Base-by-base conservation (phyloP, 2,329 filamentous ascomycete species). In the Venturia aucupariae region DNA sequence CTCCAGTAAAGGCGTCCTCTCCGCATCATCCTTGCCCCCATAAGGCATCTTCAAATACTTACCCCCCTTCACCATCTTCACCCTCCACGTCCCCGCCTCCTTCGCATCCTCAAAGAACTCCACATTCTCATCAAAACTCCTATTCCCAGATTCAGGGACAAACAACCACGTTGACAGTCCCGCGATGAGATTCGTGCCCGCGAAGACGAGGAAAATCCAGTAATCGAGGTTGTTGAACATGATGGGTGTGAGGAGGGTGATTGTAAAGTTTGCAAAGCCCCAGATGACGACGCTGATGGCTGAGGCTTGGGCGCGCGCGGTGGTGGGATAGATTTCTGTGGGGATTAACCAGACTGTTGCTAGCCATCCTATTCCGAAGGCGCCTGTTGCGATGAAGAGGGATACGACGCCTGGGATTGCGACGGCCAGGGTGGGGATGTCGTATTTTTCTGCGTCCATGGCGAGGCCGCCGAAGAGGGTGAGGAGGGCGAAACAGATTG, bases 281-380 rank as follows among this genome's bases (percentile, higher is more conserved):
- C 82, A 85, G 24, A 83, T 72, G 41, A 81, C 79, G 61, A 85
- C 82, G 17, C 76, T 80, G 38, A 83, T 77, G 39, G 82, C 81
- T 3, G 81, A 81, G 0, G 81, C 82, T 69, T 84, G 79, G 1
- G 82, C 82, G 17, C 82, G 76, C 0, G 81, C 80, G 0, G 79
- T 79, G 3, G 80, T 83, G 0, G 82, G 81, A 67, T 78, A 84
- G 64, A 85, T 84, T 67, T 85, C 82, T 0, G 82, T 84, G 0
- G 82, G 82, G 44, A 85, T 83, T 3, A 86, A 74, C 83, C 84
- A 86, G 22, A 83, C 78, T 1, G 84, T 83, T 0, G 82, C 76
- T 2, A 86, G 75, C 84, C 83, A 86, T 30, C 82, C 82, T 55
- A 86, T 82, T 4, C 84, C 84, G 65, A 86, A 86, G 22, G 82